A percentile compares a stretch with the other conserved stretches of the same genome.
Evolutionary conservation across 768 basidiomycete genomes (phyloP).

Genomic region (Rubroboletus satanas): DNA sequence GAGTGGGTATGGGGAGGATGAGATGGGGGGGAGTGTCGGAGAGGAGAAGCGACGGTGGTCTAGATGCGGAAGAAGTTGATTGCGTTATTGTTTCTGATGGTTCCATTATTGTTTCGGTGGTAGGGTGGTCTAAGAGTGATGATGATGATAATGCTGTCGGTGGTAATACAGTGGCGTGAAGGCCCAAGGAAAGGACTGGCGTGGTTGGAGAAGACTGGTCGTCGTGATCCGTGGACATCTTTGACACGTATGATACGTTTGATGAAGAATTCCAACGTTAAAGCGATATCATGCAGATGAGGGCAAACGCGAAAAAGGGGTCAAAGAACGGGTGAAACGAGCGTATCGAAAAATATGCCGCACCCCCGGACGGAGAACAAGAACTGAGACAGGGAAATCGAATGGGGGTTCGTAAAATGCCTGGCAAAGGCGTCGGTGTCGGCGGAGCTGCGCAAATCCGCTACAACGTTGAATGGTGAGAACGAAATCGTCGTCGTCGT

Average conservation of each 20-base stretch:
- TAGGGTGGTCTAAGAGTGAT: conserved; percentile 21
- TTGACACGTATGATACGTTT: conserved; percentile 16
- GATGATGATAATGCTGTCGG: conserved; percentile 12
- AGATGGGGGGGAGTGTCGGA: conserved; percentile 27
- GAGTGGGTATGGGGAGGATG: conserved; percentile 42
- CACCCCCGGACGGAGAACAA: conserved; percentile 5
- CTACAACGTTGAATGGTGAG: neutral
- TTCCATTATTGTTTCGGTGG: conserved; percentile 20
- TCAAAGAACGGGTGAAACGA: neutral
- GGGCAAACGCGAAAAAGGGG: neutral
- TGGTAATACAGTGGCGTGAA: conserved; percentile 26
- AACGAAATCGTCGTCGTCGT: conserved; percentile 1
- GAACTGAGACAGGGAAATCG: conserved; percentile 4
- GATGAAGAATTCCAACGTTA: conserved; percentile 9
- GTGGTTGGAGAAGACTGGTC: conserved; percentile 16
- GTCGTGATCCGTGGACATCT: conserved; percentile 26
- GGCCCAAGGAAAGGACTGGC: conserved; percentile 8
- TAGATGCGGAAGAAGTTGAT: conserved; percentile 10
- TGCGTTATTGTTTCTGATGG: conserved; percentile 16
- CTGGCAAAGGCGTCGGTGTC: neutral
- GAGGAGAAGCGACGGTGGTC: conserved; percentile 19
- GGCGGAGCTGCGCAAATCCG: neutral
- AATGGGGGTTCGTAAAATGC: conserved; percentile 1
- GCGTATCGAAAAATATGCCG: conserved; percentile 7
- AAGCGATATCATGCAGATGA: conserved; percentile 19